These are phyloP conservation scores for Atkinsonella hypoxylon DNA, from an alignment of 2,329 filamentous ascomycete genomes.

Conservation along the genomic window DNA sequence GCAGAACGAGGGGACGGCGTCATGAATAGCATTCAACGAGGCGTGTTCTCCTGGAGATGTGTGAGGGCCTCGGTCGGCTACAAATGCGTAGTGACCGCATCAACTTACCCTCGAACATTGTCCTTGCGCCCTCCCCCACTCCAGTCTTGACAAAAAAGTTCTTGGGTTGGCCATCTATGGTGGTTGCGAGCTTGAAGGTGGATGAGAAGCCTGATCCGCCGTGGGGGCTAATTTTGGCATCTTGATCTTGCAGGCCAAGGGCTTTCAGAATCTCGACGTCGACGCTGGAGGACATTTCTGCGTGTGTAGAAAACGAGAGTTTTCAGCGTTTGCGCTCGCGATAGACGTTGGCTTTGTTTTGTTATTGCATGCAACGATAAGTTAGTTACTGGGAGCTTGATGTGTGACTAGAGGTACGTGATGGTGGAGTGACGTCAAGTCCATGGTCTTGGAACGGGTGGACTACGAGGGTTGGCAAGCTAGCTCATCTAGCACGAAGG, in stretches of 20 bases:
- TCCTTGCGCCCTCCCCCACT: conserved; percentile 41
- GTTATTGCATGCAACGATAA: too few species aligned
- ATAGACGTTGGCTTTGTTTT: too few species aligned
- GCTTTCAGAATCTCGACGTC: conserved; percentile 52
- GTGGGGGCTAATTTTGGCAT: conserved; percentile 44
- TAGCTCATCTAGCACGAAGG: too few species aligned
- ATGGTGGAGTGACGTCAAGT: conserved; percentile 5
- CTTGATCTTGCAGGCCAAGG: conserved; percentile 43
- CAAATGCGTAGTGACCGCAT: background rate
- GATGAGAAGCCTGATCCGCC: conserved; percentile 59
- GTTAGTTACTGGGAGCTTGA: too few species aligned
- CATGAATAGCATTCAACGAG: conserved; percentile 72
- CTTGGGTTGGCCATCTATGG: conserved; percentile 34
- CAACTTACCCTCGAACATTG: conserved; percentile 56
- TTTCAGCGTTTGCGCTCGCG: background rate
- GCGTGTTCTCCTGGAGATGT: conserved; percentile 55
- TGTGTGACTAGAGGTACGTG: background rate
- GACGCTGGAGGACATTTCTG: conserved; percentile 32
- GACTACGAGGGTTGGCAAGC: too few species aligned
- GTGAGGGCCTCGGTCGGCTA: background rate
- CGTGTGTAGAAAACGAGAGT: background rate
- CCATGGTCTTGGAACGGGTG: background rate
- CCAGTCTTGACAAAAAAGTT: conserved; percentile 66
- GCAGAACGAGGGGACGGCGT: conserved; percentile 60
- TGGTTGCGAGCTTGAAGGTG: conserved; percentile 45